A percentile compares a stretch with the other conserved stretches of the same genome.
phyloP scores from a whole-genome alignment of 2,329 filamentous ascomycete genomes.

The Coniochaeta prunicola region DNA sequence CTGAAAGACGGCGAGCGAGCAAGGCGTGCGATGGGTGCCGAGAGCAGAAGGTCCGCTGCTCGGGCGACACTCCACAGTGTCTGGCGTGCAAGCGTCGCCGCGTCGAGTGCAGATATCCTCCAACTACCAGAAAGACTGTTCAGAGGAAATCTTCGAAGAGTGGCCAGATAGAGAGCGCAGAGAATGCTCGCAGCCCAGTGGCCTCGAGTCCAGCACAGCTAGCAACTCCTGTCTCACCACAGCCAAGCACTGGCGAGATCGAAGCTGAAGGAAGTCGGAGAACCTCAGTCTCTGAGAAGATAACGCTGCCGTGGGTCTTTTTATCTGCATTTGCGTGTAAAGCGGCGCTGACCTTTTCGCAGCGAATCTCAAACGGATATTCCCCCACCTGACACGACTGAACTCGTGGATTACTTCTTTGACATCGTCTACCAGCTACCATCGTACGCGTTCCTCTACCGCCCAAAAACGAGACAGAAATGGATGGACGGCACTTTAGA shows the following conservation, averaged over 20 bases:
- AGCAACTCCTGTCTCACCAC: neutral
- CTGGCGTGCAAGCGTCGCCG: slow-evolving; percentile 1
- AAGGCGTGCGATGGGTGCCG: slow-evolving; percentile 20
- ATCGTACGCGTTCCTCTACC: slow-evolving; percentile 26
- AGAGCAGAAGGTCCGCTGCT: slow-evolving; percentile 16
- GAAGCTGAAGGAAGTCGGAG: neutral
- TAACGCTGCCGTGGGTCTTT: neutral
- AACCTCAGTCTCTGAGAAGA: neutral
- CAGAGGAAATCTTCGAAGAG: neutral
- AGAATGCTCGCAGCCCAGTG: neutral
- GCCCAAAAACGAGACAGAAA: slow-evolving; percentile 21
- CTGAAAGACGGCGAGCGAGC: slow-evolving; percentile 9
- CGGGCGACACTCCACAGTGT: slow-evolving; percentile 8
- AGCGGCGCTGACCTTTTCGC: slow-evolving; percentile 1
- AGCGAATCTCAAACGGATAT: neutral
- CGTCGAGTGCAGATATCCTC: neutral
- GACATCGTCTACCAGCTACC: slow-evolving; percentile 21
- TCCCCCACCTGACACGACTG: slow-evolving; percentile 4
- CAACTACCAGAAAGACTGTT: neutral
- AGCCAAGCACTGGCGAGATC: neutral
- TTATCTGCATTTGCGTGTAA: neutral
- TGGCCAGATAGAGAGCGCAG: neutral
- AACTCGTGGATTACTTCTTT: slow-evolving; percentile 22
- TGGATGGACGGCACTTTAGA: slow-evolving; percentile 22
- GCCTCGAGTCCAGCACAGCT: slow-evolving; percentile 1